A percentile compares a stretch with the other conserved stretches of the same genome.
phyloP scores from a whole-genome alignment of 768 basidiomycete genomes.

The Candolleomyces eurysporus region DNA sequence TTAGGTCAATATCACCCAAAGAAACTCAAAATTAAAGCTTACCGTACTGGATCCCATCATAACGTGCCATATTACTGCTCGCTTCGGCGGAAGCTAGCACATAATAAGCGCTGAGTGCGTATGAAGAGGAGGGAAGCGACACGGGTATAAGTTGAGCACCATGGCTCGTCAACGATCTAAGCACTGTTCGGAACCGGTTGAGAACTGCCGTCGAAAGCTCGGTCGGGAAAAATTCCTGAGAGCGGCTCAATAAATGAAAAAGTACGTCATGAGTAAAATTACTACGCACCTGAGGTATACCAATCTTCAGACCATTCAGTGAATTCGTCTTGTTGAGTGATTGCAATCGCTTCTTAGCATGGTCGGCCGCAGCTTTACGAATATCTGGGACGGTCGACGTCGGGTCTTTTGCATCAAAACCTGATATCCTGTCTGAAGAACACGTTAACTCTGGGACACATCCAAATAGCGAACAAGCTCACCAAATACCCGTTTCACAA shows the following conservation, averaged over 20 bases:
- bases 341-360: constrained; percentile 14
- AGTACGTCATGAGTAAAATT: background rate
- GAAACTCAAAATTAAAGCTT: constrained; percentile 3
- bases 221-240: constrained; percentile 75
- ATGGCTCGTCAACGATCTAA: constrained; percentile 36
- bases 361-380: constrained; percentile 20
- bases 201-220: constrained; percentile 53
- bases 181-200: constrained; percentile 41
- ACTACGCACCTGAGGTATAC: constrained; percentile 63
- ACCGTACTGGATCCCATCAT: constrained; percentile 88
- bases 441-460: background rate
- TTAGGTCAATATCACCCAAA: background rate
- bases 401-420: constrained; percentile 69
- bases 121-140: constrained; percentile 62
- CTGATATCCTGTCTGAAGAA: constrained; percentile 42
- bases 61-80: constrained; percentile 87
- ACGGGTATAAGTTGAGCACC: constrained; percentile 75
- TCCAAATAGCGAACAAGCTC: constrained; percentile 18
- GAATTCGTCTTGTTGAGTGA: constrained; percentile 4
- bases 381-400: constrained; percentile 56
- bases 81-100: constrained; percentile 95
- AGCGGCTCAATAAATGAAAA: background rate
- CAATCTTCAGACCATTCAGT: constrained; percentile 61
- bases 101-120: constrained; percentile 91
- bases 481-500: constrained; percentile 64